Evolutionary conservation across 805 yeast species (phyloP).

Genomic region (Myxozyma kluyveri): DNA sequence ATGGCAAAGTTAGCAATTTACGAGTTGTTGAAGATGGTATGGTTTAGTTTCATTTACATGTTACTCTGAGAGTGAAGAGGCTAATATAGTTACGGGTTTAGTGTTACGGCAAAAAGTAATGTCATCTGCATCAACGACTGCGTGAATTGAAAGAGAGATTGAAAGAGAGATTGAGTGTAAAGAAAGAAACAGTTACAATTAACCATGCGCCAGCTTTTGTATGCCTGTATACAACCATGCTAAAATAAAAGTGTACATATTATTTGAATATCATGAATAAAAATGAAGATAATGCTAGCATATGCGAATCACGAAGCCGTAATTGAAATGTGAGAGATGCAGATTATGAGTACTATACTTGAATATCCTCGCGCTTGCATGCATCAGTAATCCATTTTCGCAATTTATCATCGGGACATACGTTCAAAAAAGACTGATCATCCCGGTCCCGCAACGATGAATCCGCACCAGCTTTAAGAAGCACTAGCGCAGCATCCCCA

Average conservation of each 20-base stretch:
- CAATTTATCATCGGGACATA: constrained; percentile 55
- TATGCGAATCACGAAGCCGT: no score
- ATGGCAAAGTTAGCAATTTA: constrained; percentile 65
- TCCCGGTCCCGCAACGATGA: constrained; percentile 46
- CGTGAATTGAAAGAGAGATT: constrained; percentile 1
- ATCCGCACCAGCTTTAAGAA: constrained; percentile 70
- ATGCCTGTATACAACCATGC: no score
- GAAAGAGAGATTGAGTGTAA: not conserved
- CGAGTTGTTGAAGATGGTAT: constrained; percentile 53
- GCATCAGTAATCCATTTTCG: constrained; percentile 36
- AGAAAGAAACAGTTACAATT: no score
- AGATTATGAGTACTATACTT: constrained; percentile 1
- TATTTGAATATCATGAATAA: no score
- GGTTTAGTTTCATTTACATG: constrained; percentile 10
- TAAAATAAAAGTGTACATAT: no score
- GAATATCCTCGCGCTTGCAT: constrained; percentile 18
- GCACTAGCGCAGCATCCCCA: constrained; percentile 64
- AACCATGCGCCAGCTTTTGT: no score
- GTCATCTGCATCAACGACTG: constrained; percentile 25
- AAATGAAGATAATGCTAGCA: no score
- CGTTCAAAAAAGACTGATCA: constrained; percentile 55
- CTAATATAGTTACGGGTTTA: not conserved
- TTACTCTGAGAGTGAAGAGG: no score
- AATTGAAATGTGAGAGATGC: no score
- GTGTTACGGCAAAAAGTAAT: constrained; percentile 27